Percentiles rank a stretch among this genome's conserved stretches.
Conservation (phyloP, 176 grass and related monocot genomes). For the Carex scoparia region DNA sequence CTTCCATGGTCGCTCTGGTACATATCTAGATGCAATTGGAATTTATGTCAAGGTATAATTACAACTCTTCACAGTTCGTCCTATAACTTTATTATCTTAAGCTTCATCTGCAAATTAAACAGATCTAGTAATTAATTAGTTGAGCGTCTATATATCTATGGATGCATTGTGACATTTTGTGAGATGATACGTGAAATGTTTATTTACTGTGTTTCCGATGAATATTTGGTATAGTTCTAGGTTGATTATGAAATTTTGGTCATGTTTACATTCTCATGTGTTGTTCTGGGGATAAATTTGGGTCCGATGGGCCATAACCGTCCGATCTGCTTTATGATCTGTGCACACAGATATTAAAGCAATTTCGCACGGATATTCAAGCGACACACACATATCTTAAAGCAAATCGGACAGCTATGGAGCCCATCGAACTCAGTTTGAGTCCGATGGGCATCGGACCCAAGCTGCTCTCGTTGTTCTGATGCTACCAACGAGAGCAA, state of each 20-base stretch:
- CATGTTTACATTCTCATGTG: neutral
- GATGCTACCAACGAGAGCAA: neutral
- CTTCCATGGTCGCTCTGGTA: constrained; percentile 45
- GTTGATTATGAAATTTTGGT: neutral
- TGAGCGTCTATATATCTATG: neutral
- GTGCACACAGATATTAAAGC: too few species aligned
- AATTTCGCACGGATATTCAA: too few species aligned
- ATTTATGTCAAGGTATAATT: constrained; percentile 30
- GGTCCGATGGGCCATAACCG: too few species aligned
- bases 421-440: too few species aligned
- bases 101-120: neutral
- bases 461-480: neutral
- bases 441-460: too few species aligned
- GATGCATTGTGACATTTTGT: neutral
- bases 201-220: neutral
- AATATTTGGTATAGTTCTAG: neutral
- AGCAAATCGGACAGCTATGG: too few species aligned
- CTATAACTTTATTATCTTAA: neutral
- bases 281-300: neutral
- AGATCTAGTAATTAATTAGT: neutral
- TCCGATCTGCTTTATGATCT: too few species aligned
- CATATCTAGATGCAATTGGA: constrained; percentile 41
- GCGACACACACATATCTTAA: too few species aligned
- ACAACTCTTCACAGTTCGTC: neutral
- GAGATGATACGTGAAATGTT: neutral